Evolutionary conservation across 2,329 filamentous ascomycete genomes (phyloP), one percentile per base, ranked within the genome.

Genomic region (Fusarium dlaminii): DNA sequence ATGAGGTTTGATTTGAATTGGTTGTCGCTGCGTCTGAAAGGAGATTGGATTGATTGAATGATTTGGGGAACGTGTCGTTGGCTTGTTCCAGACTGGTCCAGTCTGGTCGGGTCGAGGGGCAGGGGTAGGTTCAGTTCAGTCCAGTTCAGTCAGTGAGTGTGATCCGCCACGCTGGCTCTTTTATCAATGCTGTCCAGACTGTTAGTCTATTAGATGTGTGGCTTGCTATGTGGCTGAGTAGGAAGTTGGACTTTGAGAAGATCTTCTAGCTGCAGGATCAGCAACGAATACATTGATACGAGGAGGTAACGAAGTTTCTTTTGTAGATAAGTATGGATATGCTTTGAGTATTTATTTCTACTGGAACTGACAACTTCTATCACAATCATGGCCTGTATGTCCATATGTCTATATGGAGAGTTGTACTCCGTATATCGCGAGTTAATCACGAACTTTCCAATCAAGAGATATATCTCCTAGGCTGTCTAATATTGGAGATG

Each of bases 151-250:
- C 39, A 54, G 46, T 62, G 12, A 51, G 17, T 52, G 13, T 36
- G 57, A 74, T 64, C 70, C 75, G 75, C 75, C 73, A 77, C 63
- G 66, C 52, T 77, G 73, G 73, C 74, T 72, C 61, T 68, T 39
- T 18, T 15, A 18, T 13, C 11, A 29, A 32, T 40, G 14, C 22
- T 24, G 39, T n/a, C 17, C 65, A 54, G 60, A 72, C 66, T 69
- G 54, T 56, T 67, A n/a, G n/a, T n/a, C n/a, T n/a, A 45, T 61
- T 63, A 63, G 61, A 15, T 14, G 7, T 45, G 55, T 74, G 72
- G 71, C 72, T 65, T 61, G 36, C 15, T 18, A 51, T 45, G 59
- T 66, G 72, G 61, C 56, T 68, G 54, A 18, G 11, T 18, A 14
- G 34, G 20, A 27, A 20, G 36, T 20, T 12, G 32, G 18, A 20